Percentiles rank a stretch among this genome's conserved stretches.
phyloP scores from a whole-genome alignment of 768 basidiomycete species.

The Termitomyces sp. region DNA sequence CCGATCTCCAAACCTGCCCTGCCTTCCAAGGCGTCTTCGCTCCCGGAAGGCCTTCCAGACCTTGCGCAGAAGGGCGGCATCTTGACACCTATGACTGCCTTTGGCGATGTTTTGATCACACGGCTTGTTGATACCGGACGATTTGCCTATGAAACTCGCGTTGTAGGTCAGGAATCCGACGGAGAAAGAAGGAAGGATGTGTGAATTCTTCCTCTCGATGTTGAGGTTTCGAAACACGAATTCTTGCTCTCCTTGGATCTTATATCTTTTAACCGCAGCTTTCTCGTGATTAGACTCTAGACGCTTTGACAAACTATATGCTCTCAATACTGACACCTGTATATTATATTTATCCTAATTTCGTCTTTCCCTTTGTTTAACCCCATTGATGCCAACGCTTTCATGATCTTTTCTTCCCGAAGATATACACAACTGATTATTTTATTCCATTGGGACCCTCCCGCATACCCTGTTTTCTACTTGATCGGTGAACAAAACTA shows the following conservation, averaged over 20 bases:
- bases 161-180: slow-evolving; percentile 24
- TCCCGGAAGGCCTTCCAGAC: slow-evolving; percentile 43
- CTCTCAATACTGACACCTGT: not conserved
- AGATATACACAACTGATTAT: too few relatives aligned
- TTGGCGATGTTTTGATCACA: slow-evolving; percentile 71
- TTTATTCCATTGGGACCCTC: too few relatives aligned
- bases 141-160: slow-evolving; percentile 51
- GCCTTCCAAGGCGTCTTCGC: slow-evolving; percentile 12
- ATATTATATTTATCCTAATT: not conserved
- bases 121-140: slow-evolving; percentile 54
- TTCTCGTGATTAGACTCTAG: not conserved
- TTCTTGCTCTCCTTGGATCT: not conserved
- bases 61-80: slow-evolving; percentile 67
- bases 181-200: slow-evolving; percentile 18
- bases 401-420: too few relatives aligned
- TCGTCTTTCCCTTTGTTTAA: not conserved
- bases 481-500: too few relatives aligned
- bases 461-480: too few relatives aligned
- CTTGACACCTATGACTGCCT: slow-evolving; percentile 77
- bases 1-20: slow-evolving; percentile 18
- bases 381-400: too few relatives aligned
- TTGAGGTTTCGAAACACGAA: too few relatives aligned
- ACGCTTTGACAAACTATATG: not conserved
- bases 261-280: too few relatives aligned
- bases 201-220: not conserved